Base-by-base conservation (phyloP, 495 filamentous ascomycete species). In the Pseudevernia furfuracea region DNA sequence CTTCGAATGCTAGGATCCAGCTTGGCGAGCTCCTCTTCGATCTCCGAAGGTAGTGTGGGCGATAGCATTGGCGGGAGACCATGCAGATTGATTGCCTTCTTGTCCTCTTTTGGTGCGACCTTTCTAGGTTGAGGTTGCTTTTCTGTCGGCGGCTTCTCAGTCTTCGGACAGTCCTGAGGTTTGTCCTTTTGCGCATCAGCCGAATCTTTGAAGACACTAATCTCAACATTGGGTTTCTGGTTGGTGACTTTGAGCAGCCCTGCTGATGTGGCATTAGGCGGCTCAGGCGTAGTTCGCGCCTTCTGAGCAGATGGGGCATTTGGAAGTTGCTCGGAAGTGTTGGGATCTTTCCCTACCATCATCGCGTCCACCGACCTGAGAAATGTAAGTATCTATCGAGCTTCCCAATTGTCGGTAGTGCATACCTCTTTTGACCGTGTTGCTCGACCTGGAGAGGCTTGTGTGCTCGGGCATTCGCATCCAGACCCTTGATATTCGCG, bases 41-140 rank as follows among this genome's bases (percentile, higher is more conserved):
- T 74, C 49, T 79, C 74, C 19, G 78, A 78, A 12, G 80, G 78
- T 12, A 82, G 71, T n/a, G 77, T 79, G 21, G 76, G 77, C 19
- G 78, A 80, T 30, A 80, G 64, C 36, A 80, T 71, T 32, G 72
- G 74, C 28, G 78, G 77, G 60, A 79, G 64, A 63, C 64, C 70
- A 23, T 74, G 73, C 38, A 68, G 11, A 6, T 23, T 12, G 21
- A 28, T 14, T 32, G 43, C 36, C 38, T 58, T 25, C 48, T 46
- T 72, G 19, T 55, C 64, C 25, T 73, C 72, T 41, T 72, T 74
- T 28, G 79, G 76, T 30, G 76, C 76, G 7, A 77, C 75, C 12
- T 77, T 78, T 30, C 75, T 80, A 72, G 48, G 73, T 71, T 44
- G 76, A 73, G 25, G 79, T 69, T 39, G 70, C 66, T 58, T 71